These are phyloP conservation scores for Nicotiana tabacum DNA, from an alignment of 257 asterid species.

Conservation along the genomic window DNA sequence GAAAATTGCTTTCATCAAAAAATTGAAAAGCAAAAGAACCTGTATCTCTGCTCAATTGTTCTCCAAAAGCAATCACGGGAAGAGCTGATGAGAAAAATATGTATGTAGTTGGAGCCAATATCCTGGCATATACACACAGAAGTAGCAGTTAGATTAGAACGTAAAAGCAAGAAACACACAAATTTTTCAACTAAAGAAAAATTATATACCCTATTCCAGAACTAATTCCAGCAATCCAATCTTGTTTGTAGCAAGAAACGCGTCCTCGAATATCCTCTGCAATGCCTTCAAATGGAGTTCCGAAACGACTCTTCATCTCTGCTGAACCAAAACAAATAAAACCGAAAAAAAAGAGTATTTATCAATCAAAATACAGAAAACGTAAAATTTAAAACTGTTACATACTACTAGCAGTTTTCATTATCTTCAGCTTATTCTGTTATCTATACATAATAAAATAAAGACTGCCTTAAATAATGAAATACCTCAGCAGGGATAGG, in stretches of 20 bases:
- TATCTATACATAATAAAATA: no score
- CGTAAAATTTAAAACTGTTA: not conserved
- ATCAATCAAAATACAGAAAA: not conserved
- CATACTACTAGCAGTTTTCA: not conserved
- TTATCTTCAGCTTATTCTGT: no score
- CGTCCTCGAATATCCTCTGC: slow-evolving; percentile 18
- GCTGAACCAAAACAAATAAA: not conserved
- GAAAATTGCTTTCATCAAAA: not conserved
- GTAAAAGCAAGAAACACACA: not conserved
- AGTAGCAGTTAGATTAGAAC: not conserved
- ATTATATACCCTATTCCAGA: slow-evolving; percentile 14
- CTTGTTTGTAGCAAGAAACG: slow-evolving; percentile 21
- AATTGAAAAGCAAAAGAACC: slow-evolving; percentile 4
- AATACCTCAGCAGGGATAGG: no score
- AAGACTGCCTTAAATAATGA: no score
- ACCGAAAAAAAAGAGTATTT: not conserved
- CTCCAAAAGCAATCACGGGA: slow-evolving; percentile 30
- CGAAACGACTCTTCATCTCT: not conserved
- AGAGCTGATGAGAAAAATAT: slow-evolving; percentile 29
- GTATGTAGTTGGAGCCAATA: slow-evolving; percentile 28
- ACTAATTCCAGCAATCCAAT: slow-evolving; percentile 23
- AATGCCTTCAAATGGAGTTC: slow-evolving; percentile 16
- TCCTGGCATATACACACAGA: slow-evolving; percentile 6
- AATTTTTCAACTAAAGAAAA: not conserved
- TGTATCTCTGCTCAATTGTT: slow-evolving; percentile 25